Conservation (phyloP, 2,329 filamentous ascomycete species). For the Teratosphaeria epicoccoides region DNA sequence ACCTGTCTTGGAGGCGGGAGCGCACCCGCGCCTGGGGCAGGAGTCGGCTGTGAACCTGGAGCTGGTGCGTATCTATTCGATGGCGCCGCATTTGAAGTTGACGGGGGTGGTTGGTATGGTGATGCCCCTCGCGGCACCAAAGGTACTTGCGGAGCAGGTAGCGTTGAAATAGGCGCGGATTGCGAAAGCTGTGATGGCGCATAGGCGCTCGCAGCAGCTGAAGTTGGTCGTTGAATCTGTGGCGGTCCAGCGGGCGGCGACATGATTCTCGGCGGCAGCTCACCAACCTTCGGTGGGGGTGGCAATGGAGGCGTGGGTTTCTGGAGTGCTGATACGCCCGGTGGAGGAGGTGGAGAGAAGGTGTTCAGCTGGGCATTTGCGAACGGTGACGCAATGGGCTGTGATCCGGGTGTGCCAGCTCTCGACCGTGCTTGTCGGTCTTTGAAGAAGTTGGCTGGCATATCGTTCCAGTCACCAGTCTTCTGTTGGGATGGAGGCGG, state of each 20-base stretch:
- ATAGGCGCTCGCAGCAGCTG: slow-evolving; percentile 52
- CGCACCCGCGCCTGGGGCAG: slow-evolving; percentile 19
- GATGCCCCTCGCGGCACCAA: slow-evolving; percentile 65
- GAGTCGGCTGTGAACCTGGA: slow-evolving; percentile 45
- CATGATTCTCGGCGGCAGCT: slow-evolving; percentile 54
- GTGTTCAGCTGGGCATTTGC: slow-evolving; percentile 48
- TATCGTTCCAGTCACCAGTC: slow-evolving; percentile 86
- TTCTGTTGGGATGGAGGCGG: slow-evolving; percentile 59
- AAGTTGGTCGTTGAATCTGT: slow-evolving; percentile 38
- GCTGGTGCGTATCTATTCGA: slow-evolving; percentile 64
- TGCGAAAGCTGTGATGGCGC: slow-evolving; percentile 47
- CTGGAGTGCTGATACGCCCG: slow-evolving; percentile 44
- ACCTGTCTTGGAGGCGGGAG: slow-evolving; percentile 33
- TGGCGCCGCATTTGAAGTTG: slow-evolving; percentile 48
- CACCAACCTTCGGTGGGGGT: slow-evolving; percentile 72
- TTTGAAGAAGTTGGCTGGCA: slow-evolving; percentile 69
- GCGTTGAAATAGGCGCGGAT: slow-evolving; percentile 31
- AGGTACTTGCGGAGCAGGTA: slow-evolving; percentile 40
- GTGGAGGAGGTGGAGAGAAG: slow-evolving; percentile 45
- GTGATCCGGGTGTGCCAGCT: slow-evolving; percentile 58
- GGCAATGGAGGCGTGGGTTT: slow-evolving; percentile 60
- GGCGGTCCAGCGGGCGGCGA: slow-evolving; percentile 56
- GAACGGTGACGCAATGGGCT: slow-evolving; percentile 66
- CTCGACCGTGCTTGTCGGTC: slow-evolving; percentile 50
- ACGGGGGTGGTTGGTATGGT: slow-evolving; percentile 73